phyloP scores from a whole-genome alignment of 139 green algal genomes.

The Coelastrella sp. region DNA sequence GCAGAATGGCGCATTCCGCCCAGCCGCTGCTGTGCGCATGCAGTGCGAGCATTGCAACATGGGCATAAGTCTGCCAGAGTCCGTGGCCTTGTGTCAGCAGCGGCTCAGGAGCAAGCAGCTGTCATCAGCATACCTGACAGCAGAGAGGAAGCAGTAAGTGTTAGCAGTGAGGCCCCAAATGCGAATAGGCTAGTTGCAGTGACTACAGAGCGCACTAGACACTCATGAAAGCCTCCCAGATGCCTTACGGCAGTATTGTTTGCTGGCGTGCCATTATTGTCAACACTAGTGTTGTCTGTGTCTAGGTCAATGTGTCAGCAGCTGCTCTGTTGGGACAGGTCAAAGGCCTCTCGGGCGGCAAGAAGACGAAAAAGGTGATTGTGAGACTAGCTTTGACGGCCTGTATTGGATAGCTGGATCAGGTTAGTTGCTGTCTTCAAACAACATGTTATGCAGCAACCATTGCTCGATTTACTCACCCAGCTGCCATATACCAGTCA shows the following conservation, averaged over 20 bases:
- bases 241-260: too few relatives aligned
- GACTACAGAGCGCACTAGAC: too few relatives aligned
- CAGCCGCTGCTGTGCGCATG: constrained; percentile 13
- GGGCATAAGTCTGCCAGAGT: neutral
- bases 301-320: constrained; percentile 13
- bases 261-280: too few relatives aligned
- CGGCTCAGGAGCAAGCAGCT: neutral
- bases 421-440: neutral
- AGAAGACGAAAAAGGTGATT: constrained; percentile 7
- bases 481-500: too few relatives aligned
- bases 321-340: neutral
- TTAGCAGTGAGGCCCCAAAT: neutral
- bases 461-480: too few relatives aligned
- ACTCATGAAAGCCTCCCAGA: too few relatives aligned
- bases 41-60: neutral
- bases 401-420: too few relatives aligned
- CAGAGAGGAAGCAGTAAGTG: constrained; percentile 33
- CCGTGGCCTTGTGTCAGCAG: neutral
- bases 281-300: too few relatives aligned
- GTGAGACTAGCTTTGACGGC: too few relatives aligned
- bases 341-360: neutral
- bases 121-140: constrained; percentile 17
- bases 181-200: too few relatives aligned
- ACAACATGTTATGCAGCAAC: neutral
- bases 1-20: constrained; percentile 28